Conservation (phyloP, 2,329 filamentous ascomycete species). For the Aureobasidium sp. region DNA sequence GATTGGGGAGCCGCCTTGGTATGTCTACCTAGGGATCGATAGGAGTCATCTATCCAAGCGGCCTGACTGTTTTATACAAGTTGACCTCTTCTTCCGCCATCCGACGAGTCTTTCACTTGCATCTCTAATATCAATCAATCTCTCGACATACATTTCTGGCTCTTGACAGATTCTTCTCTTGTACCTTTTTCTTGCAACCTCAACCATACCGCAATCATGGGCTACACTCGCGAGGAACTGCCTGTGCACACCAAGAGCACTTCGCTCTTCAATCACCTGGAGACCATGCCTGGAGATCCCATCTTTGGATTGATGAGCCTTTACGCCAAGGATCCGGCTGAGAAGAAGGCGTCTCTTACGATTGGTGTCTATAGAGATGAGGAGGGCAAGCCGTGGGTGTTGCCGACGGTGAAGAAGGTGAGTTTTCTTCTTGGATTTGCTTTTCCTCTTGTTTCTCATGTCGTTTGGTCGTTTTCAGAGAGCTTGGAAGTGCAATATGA, state of each 20-base stretch:
- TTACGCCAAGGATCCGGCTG: slow-evolving; percentile 63
- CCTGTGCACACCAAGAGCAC: neutral
- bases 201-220: neutral
- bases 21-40: neutral
- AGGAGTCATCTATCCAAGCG: neutral
- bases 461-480: neutral
- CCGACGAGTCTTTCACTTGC: neutral
- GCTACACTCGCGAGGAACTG: slow-evolving; percentile 4
- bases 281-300: slow-evolving; percentile 42
- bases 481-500: neutral
- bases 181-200: neutral
- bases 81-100: neutral
- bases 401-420: slow-evolving; percentile 80
- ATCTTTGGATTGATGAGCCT: slow-evolving; percentile 82
- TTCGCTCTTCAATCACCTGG: neutral
- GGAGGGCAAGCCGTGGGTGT: slow-evolving; percentile 85
- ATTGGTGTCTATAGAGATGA: slow-evolving; percentile 87
- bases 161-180: neutral
- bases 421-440: neutral
- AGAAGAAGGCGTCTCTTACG: slow-evolving; percentile 80
- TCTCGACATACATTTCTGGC: neutral
- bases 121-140: neutral
- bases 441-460: neutral
- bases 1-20: neutral
- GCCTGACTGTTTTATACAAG: neutral